Evolutionary conservation across 2,329 filamentous ascomycete species (phyloP).

Genomic region (Lachnellula subtilissima): DNA sequence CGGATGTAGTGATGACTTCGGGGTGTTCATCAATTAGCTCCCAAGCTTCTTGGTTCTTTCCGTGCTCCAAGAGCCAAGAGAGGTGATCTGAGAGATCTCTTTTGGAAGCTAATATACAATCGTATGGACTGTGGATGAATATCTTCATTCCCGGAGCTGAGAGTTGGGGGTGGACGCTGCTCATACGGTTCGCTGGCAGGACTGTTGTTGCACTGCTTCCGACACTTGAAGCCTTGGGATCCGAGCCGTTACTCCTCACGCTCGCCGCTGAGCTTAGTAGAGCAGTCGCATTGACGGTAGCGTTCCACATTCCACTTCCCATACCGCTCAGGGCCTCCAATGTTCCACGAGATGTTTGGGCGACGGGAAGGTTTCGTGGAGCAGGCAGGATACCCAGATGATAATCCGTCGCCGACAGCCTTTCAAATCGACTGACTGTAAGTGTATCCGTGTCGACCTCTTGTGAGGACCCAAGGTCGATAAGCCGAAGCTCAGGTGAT

Average conservation of each 20-base stretch:
- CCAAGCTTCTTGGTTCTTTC: slow-evolving; percentile 83
- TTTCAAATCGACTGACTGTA: slow-evolving; percentile 80
- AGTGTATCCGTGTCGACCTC: slow-evolving; percentile 85
- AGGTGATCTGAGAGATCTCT: slow-evolving; percentile 82
- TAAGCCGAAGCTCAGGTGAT: slow-evolving; percentile 83
- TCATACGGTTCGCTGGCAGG: slow-evolving; percentile 42
- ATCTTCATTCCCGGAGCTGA: slow-evolving; percentile 63
- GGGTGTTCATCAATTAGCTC: slow-evolving; percentile 84
- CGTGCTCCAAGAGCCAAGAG: slow-evolving; percentile 75
- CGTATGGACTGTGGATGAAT: slow-evolving; percentile 93
- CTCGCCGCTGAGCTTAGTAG: slow-evolving; percentile 86
- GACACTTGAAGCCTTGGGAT: slow-evolving; percentile 44
- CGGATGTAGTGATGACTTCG: slow-evolving; percentile 52
- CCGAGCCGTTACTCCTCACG: slow-evolving; percentile 53
- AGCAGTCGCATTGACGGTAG: slow-evolving; percentile 77
- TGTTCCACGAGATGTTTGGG: slow-evolving; percentile 61
- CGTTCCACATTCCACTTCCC: slow-evolving; percentile 81
- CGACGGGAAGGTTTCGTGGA: slow-evolving; percentile 59
- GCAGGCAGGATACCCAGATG: slow-evolving; percentile 82
- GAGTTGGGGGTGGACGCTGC: slow-evolving; percentile 27
- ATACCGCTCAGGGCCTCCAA: slow-evolving; percentile 71
- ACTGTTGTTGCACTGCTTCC: slow-evolving; percentile 33
- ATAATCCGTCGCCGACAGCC: slow-evolving; percentile 83
- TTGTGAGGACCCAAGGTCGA: slow-evolving; percentile 77
- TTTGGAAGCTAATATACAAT: slow-evolving; percentile 89